Evolutionary conservation across 2,329 filamentous ascomycete species (phyloP), one percentile per base, ranked within the genome.

Genomic region (Aschersonia sp.): DNA sequence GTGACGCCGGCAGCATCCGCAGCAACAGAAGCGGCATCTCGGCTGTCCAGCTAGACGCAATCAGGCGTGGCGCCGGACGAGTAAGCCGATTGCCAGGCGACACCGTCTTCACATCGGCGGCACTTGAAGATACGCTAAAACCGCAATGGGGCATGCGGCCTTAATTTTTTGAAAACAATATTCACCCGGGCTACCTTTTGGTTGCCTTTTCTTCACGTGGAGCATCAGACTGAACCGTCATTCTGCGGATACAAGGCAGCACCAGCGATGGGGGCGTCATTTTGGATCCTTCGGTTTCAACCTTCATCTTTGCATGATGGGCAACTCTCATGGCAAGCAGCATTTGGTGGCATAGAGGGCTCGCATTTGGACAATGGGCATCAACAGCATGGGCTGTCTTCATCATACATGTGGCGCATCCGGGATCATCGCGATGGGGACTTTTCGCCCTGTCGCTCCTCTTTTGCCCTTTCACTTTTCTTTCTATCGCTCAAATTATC

Each of bases 81-180:
- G 79, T 96, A 54, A 92, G 86, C 60, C 81, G 85, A 45, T 75
- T 96, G 51, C 88, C 89, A 0, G 81, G 79, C 49, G 87, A 89
- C 55, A 77, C 82, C 42, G 86, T 94, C 49, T 89, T 88, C 54
- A 88, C 86, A 4, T 75, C 73, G 57, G 77, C 83, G 35, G 78
- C 87, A 49, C 64, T 90, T 61, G 65, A 69, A 49, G 65, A 79
- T 53, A 69, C 70, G 55, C 68, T 82, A 51, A 81, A 80, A 65
- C 78, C 78, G 42, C 64, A 67, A 46, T 81, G 77, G 78, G 65
- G 60, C 53, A 72, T 80, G 66, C 72, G 74, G 49, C 58, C 63
- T 47, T 71, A 61, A 59, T 50, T 29, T 30, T 40, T 4, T 8
- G 9, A 5, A 31, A 5, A 7, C 12, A n/a, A 7, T 2, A 37